Conservation (phyloP, 2,329 filamentous ascomycete species). For the Phoma herbarum region DNA sequence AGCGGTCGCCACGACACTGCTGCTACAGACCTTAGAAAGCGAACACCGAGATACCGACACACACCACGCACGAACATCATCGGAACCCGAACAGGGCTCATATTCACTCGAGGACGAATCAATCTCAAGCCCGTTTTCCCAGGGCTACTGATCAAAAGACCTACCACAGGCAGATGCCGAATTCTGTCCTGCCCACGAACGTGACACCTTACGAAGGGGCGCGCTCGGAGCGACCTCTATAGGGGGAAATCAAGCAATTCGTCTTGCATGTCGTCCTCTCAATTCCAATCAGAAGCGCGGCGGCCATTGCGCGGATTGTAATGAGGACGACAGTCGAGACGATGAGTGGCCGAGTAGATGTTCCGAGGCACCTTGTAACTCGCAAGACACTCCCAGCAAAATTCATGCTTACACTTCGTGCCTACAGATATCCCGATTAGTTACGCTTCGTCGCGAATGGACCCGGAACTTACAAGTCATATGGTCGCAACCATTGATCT, state of each 20-base stretch:
- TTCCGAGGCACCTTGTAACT: constrained; percentile 25
- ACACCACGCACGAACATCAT: background rate
- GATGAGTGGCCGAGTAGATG: background rate
- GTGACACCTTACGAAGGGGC: background rate
- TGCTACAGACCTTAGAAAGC: background rate
- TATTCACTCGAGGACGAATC: background rate
- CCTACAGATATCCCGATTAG: constrained; percentile 27
- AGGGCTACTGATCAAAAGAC: background rate
- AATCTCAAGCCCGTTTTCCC: no score
- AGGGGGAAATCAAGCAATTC: background rate
- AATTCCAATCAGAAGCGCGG: background rate
- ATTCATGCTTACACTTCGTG: constrained; percentile 49
- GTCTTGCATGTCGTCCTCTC: background rate
- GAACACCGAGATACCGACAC: background rate
- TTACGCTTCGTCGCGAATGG: background rate
- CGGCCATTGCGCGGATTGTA: background rate
- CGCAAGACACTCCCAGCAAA: constrained; percentile 53
- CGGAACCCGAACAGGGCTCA: background rate
- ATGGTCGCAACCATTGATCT: constrained; percentile 54
- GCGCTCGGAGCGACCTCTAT: no score
- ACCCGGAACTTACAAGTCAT: constrained; percentile 43
- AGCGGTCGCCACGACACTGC: background rate
- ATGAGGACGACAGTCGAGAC: background rate
- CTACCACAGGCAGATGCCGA: no score
- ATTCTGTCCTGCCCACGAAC: background rate